A percentile compares a stretch with the other conserved stretches of the same genome.
Evolutionary conservation across 2,329 filamentous ascomycete species (phyloP).

Genomic region (Chaetomiaceae sp.): DNA sequence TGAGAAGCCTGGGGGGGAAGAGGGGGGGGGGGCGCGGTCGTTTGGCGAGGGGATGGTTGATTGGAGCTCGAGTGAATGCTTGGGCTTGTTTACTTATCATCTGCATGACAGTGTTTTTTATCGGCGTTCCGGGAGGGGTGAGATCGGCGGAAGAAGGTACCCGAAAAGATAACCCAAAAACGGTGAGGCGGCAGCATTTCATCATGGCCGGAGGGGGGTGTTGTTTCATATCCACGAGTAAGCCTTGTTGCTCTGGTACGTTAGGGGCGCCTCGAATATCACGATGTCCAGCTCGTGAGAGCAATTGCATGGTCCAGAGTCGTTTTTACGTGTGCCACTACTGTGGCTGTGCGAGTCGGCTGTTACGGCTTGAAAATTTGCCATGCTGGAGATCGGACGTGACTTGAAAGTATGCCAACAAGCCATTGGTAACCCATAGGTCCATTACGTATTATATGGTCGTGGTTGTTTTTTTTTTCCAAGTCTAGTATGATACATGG

Average conservation of each 20-base stretch:
- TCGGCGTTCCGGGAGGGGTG: conserved; percentile 1
- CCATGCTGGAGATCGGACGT: too few relatives aligned
- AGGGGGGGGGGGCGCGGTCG: too few relatives aligned
- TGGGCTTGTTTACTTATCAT: conserved; percentile 4
- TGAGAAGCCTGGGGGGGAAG: too few relatives aligned
- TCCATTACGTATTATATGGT: conserved; percentile 8
- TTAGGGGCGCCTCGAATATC: not conserved
- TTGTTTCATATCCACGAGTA: not conserved
- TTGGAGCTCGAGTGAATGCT: not conserved
- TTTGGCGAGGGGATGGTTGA: not conserved
- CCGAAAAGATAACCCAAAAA: not conserved
- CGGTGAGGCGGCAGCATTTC: not conserved
- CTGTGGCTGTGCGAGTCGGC: too few relatives aligned
- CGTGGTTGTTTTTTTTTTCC: too few relatives aligned
- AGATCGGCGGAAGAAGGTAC: not conserved
- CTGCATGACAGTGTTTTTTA: not conserved
- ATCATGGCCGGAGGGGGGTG: not conserved
- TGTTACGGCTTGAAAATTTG: too few relatives aligned
- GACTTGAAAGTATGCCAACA: too few relatives aligned
- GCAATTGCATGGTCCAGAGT: not conserved
- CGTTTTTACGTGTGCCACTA: not conserved
- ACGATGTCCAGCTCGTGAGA: not conserved
- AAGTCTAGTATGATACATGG: not conserved
- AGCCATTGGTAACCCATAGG: too few relatives aligned
- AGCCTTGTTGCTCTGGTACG: not conserved